phyloP scores from a whole-genome alignment of 495 filamentous ascomycete genomes.

The Neurospora intermedia region DNA sequence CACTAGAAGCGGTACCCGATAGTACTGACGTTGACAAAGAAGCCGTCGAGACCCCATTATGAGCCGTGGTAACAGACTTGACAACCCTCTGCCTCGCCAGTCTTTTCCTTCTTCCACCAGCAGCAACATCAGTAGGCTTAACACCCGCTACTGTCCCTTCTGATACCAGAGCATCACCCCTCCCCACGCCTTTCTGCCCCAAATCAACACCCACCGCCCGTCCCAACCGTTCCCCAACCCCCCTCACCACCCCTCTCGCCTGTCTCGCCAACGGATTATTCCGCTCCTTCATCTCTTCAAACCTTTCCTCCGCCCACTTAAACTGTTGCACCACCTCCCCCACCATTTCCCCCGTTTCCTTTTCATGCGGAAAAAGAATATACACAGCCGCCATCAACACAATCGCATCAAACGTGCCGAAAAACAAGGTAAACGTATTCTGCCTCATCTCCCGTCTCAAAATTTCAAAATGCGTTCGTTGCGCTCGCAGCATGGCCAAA shows the following conservation, averaged over 20 bases:
- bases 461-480: conserved; percentile 36
- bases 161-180: conserved; percentile 26
- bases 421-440: conserved; percentile 26
- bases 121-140: neutral
- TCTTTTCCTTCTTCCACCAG: neutral
- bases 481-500: conserved; percentile 43
- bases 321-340: conserved; percentile 39
- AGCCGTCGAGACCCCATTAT: neutral
- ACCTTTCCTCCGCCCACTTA: conserved; percentile 41
- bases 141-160: neutral
- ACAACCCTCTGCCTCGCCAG: neutral
- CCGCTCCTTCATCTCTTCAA: conserved; percentile 37
- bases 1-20: neutral
- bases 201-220: neutral
- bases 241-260: conserved; percentile 41
- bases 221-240: conserved; percentile 30
- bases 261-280: conserved; percentile 45
- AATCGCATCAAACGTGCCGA: conserved; percentile 52
- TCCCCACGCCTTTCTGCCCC: neutral
- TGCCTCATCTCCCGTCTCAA: neutral
- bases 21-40: neutral
- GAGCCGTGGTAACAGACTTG: neutral
- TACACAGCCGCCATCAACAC: conserved; percentile 50
- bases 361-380: conserved; percentile 34
- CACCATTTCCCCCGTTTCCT: conserved; percentile 32